phyloP scores from a whole-genome alignment of 805 yeast genomes.

The Monosporozyma servazzii region DNA sequence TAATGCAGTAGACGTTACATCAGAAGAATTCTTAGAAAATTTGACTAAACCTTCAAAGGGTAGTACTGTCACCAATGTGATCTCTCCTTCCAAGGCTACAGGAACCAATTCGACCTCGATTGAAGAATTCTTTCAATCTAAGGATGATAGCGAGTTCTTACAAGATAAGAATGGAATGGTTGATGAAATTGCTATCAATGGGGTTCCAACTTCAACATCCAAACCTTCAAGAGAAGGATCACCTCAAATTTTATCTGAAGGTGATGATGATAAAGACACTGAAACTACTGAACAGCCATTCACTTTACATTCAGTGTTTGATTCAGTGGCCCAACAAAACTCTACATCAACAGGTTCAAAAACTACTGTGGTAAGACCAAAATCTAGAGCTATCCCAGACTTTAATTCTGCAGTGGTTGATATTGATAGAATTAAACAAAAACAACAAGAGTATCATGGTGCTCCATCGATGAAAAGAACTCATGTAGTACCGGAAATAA shows the following conservation, averaged over 20 bases:
- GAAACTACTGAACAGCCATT: not conserved
- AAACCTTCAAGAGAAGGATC: not conserved
- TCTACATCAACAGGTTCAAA: constrained; percentile 4
- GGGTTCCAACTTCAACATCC: not conserved
- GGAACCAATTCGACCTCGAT: constrained; percentile 33
- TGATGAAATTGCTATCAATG: not conserved
- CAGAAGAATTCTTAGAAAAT: constrained; percentile 29
- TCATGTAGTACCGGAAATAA: constrained; percentile 3
- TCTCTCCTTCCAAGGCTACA: constrained; percentile 9
- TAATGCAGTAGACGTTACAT: constrained; percentile 11
- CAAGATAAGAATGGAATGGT: not conserved
- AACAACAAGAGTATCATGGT: constrained; percentile 18
- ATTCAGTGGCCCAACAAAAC: constrained; percentile 3
- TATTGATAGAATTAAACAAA: constrained; percentile 24
- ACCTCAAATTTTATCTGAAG: not conserved
- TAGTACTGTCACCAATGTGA: not conserved
- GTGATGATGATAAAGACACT: not conserved
- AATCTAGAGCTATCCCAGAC: constrained; percentile 28
- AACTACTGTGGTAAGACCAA: constrained; percentile 29
- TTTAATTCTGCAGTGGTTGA: constrained; percentile 23
- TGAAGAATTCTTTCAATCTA: constrained; percentile 43
- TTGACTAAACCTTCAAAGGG: constrained; percentile 16
- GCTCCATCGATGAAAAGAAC: constrained; percentile 29
- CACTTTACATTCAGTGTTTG: constrained; percentile 13
- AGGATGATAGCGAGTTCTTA: not conserved